phyloP scores from a whole-genome alignment of 2,329 filamentous ascomycete genomes.

The Neofusicoccum parvum region DNA sequence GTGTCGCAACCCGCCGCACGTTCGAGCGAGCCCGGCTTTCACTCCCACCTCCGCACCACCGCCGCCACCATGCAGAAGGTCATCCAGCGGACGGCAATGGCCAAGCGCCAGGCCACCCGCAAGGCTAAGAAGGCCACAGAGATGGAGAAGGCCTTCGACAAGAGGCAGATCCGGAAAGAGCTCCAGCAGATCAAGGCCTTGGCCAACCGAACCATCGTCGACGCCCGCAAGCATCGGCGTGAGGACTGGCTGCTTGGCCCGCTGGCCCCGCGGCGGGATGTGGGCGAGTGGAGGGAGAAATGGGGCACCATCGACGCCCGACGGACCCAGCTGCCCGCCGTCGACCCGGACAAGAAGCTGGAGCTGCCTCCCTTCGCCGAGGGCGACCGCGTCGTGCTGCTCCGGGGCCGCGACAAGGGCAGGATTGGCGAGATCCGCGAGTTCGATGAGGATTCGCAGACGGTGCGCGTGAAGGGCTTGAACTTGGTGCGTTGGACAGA shows the following conservation, averaged over 20 bases:
- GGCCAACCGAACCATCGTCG: slow-evolving; percentile 43
- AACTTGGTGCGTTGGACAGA: slow-evolving; percentile 39
- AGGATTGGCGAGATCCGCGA: slow-evolving; percentile 74
- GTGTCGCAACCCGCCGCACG: not conserved
- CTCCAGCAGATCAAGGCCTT: slow-evolving; percentile 6
- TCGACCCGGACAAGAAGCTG: slow-evolving; percentile 38
- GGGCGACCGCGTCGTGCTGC: slow-evolving; percentile 80
- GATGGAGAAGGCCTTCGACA: slow-evolving; percentile 30
- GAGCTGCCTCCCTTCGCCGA: slow-evolving; percentile 39
- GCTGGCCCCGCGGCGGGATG: slow-evolving; percentile 74
- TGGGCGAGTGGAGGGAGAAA: slow-evolving; percentile 58
- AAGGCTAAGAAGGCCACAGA: slow-evolving; percentile 27
- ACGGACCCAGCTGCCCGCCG: slow-evolving; percentile 36
- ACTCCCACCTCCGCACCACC: slow-evolving; percentile 10
- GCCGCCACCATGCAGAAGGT: slow-evolving; percentile 61
- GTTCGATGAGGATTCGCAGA: slow-evolving; percentile 47
- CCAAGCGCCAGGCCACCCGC: slow-evolving; percentile 63
- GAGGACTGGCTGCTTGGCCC: slow-evolving; percentile 81
- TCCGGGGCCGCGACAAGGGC: slow-evolving; percentile 77
- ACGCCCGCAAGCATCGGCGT: slow-evolving; percentile 59
- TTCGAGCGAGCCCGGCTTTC: not conserved
- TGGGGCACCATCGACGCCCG: slow-evolving; percentile 59
- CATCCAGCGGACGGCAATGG: slow-evolving; percentile 65
- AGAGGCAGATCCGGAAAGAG: slow-evolving; percentile 28
- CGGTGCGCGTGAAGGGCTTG: slow-evolving; percentile 40